Conservation (phyloP, 108 stramenopile genomes). For the Fragilariopsis cylindrus region DNA sequence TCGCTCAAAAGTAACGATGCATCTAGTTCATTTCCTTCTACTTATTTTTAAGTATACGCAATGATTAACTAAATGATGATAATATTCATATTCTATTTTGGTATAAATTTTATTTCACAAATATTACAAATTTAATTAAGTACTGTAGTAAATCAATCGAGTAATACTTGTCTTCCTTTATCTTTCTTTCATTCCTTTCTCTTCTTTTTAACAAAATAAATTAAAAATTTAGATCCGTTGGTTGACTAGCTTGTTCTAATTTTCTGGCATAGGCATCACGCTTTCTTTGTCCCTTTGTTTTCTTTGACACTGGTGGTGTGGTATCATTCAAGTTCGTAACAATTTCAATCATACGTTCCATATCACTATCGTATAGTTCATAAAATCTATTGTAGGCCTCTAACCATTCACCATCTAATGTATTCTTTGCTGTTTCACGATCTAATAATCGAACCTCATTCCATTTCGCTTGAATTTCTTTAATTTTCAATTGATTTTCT, state of each 20-base stretch:
- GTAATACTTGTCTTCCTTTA: neutral
- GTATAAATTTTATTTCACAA: too few species aligned
- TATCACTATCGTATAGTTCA: conserved; percentile 63
- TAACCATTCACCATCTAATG: conserved; percentile 68
- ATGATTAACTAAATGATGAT: too few species aligned
- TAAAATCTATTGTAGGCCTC: conserved; percentile 75
- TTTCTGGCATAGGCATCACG: conserved; percentile 65
- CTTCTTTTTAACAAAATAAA: neutral
- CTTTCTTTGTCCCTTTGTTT: conserved; percentile 75
- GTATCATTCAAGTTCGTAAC: conserved; percentile 42
- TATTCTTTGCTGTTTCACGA: conserved; percentile 57
- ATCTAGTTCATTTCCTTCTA: too few species aligned
- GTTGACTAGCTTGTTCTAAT: conserved; percentile 14
- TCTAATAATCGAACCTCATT: conserved; percentile 57
- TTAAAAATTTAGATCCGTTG: neutral
- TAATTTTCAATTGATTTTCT: conserved; percentile 36
- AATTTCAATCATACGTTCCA: conserved; percentile 66
- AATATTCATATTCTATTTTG: too few species aligned
- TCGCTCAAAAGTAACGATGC: too few species aligned
- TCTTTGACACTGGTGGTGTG: conserved; percentile 66
- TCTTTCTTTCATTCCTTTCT: neutral
- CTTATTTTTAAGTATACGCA: too few species aligned
- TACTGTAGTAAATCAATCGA: neutral
- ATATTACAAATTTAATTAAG: neutral
- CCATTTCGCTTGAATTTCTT: conserved; percentile 60